A percentile compares a stretch with the other conserved stretches of the same genome.
phyloP scores from a whole-genome alignment of 176 grass and related monocot species.

The Oryza brachyantha region DNA sequence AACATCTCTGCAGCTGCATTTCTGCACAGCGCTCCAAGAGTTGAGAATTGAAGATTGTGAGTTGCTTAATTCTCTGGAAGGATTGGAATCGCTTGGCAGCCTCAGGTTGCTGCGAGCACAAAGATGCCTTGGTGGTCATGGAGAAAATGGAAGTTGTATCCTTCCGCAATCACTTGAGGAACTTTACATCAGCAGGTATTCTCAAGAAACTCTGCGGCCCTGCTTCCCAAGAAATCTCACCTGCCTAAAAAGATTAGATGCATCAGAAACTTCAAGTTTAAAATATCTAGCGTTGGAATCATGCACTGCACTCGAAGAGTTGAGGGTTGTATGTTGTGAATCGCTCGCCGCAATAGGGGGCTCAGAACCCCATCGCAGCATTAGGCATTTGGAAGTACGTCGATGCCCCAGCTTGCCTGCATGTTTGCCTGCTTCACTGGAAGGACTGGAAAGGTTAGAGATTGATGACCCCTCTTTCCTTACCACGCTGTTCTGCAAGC shows the following conservation, averaged over 20 bases:
- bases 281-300: too few species aligned
- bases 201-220: too few species aligned
- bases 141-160: too few species aligned
- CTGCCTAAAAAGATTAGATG: too few species aligned
- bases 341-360: background rate
- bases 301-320: too few species aligned
- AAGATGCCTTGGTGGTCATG: too few species aligned
- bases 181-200: too few species aligned
- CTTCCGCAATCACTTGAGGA: too few species aligned
- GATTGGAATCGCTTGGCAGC: background rate
- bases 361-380: background rate
- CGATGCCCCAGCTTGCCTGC: rapidly evolving
- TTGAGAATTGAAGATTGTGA: rapidly evolving
- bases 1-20: too few species aligned
- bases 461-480: background rate
- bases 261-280: too few species aligned
- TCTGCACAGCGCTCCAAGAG: background rate
- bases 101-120: background rate
- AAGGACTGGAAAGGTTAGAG: background rate
- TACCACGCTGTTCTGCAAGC: constrained; percentile 3
- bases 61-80: background rate
- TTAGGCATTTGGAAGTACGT: rapidly evolving
- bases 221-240: too few species aligned
- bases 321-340: background rate
- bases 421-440: too few species aligned